These are phyloP conservation scores for Gyromitra esculenta DNA, from an alignment of 2,329 filamentous ascomycete genomes.

Conservation along the genomic window DNA sequence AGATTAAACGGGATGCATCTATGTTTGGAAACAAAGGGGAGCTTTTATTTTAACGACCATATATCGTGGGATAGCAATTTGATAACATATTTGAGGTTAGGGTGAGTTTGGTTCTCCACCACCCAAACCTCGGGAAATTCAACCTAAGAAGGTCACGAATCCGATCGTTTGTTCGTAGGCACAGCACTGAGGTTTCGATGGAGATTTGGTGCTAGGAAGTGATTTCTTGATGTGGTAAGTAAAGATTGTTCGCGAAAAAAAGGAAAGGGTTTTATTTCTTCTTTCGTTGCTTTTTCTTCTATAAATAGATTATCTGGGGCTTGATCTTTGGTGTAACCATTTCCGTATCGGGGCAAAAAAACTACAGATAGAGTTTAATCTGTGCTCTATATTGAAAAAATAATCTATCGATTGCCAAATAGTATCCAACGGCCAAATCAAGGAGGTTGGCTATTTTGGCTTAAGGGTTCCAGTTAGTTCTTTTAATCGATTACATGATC, in stretches of 20 bases:
- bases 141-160: background rate
- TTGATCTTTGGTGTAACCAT: background rate
- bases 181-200: background rate
- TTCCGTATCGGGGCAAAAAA: background rate
- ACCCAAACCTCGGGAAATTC: background rate
- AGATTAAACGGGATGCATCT: slow-evolving; percentile 3
- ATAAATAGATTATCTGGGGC: slow-evolving; percentile 23
- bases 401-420: slow-evolving; percentile 1
- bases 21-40: slow-evolving; percentile 1
- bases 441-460: background rate
- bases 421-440: background rate
- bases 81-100: slow-evolving; percentile 1
- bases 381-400: background rate
- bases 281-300: slow-evolving; percentile 2
- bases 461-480: background rate
- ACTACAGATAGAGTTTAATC: background rate
- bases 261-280: slow-evolving; percentile 11
- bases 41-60: background rate
- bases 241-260: slow-evolving; percentile 14
- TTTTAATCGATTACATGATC: background rate
- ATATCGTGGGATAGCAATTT: background rate
- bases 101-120: background rate
- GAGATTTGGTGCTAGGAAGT: background rate
- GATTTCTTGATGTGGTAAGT: slow-evolving; percentile 17
- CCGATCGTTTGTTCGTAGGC: background rate